A percentile compares a stretch with the other conserved stretches of the same genome.
phyloP scores from a whole-genome alignment of 148 eudicot species.

The Fagopyrum esculentum region DNA sequence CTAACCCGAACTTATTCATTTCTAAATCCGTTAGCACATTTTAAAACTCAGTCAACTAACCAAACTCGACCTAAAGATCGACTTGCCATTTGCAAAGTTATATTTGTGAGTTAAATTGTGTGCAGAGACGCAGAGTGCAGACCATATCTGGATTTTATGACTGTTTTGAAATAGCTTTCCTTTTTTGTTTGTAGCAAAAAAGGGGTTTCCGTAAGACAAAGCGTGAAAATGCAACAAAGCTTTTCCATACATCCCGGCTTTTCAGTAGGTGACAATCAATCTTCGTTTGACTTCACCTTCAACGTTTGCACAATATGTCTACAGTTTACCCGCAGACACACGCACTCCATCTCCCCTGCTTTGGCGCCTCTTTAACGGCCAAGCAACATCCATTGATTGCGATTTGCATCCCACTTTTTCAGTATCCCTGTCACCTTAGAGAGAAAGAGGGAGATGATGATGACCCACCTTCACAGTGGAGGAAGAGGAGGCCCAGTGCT shows the following conservation, averaged over 20 bases:
- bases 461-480: conserved; percentile 10
- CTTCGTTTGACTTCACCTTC: background rate
- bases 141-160: background rate
- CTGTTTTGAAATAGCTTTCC: background rate
- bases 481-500: background rate
- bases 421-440: background rate
- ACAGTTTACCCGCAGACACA: background rate
- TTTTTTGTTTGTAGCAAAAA: background rate
- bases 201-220: background rate
- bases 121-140: background rate
- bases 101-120: background rate
- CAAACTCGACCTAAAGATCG: too few relatives aligned
- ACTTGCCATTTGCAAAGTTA: background rate
- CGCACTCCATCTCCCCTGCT: background rate
- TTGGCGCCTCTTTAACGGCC: conserved; percentile 15
- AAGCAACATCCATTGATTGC: conserved; percentile 6
- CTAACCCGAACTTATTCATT: too few relatives aligned
- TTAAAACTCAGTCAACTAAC: too few relatives aligned
- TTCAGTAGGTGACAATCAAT: conserved; percentile 7
- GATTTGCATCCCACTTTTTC: background rate
- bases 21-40: too few relatives aligned
- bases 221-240: conserved; percentile 2
- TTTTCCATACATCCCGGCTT: background rate
- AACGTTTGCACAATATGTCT: background rate
- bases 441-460: background rate